Percentiles rank a stretch among this genome's conserved stretches.
Conservation (phyloP, 169 alveolate genomes). For the Cryptosporidium xiaoi region DNA sequence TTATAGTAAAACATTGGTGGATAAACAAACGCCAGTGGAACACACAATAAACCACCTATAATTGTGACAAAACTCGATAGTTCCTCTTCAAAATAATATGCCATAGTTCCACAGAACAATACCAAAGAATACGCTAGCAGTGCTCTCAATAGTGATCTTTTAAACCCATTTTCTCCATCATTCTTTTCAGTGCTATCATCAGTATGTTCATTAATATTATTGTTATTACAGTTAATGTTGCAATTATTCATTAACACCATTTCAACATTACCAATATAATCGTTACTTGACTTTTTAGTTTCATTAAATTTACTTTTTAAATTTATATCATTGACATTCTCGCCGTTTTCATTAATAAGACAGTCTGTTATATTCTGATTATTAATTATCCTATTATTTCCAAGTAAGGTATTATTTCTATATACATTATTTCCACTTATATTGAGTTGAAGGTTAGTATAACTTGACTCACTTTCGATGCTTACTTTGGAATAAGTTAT, state of each 20-base stretch:
- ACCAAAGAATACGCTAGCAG: constrained; percentile 38
- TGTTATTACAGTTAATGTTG: too few species aligned
- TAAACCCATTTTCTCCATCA: background rate
- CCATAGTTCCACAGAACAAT: constrained; percentile 35
- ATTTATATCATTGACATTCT: background rate
- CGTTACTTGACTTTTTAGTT: background rate
- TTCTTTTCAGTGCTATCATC: background rate
- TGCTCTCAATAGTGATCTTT: constrained; percentile 39
- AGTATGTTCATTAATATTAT: too few species aligned
- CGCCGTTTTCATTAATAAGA: background rate
- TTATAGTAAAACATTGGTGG: constrained; percentile 51
- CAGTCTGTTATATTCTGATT: background rate
- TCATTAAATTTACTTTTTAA: background rate
- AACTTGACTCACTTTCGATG: background rate
- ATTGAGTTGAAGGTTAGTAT: background rate
- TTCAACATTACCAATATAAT: background rate
- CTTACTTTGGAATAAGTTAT: background rate
- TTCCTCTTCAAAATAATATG: constrained; percentile 62
- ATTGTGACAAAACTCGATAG: constrained; percentile 54
- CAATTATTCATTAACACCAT: too few species aligned
- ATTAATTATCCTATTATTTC: background rate
- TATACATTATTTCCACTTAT: background rate
- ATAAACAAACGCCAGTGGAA: constrained; percentile 68
- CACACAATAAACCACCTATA: constrained; percentile 61
- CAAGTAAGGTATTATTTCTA: background rate